Evolutionary conservation across 2,329 filamentous ascomycete species (phyloP), one percentile per base, ranked within the genome.

Genomic region (Hortaea werneckii): DNA sequence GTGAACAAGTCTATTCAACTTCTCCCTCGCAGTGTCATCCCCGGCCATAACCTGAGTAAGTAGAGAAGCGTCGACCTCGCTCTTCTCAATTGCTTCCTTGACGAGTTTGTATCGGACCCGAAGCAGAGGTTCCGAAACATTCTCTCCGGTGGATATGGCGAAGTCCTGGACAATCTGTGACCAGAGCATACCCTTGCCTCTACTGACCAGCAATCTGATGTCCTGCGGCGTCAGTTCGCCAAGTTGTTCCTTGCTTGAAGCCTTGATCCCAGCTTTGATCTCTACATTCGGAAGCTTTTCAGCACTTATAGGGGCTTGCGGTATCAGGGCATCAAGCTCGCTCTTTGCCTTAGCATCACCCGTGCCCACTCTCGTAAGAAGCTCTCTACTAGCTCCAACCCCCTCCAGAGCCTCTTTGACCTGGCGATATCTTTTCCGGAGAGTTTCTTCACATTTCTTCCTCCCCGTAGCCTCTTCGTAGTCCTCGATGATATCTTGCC

Each of bases 1-100:
- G 11, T 39, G 35, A n/a, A 44, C 35, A 7, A 46, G n/a, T 10
- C 20, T 12, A 35, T 56, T 55, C 41, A 55, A 32, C 28, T 46
- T 29, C n/a, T 29, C 26, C 12, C 29, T 28, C 3, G 51, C 51
- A 2, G 46, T 50, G 12, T 43, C 40, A n/a, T 51, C 45, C 7
- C 43, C 46, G 7, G 42, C 47, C 4, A 34, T 41, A 26, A 44
- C 43, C 5, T 29, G 32, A 20, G 28, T 32, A 3, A 47, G 37
- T 32, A 50, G 7, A n/a, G 29, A 26, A 7, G 38, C 27, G 30
- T 37, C 34, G 4, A 43, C 41, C 12, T 32, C 41, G 7, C 5
- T n/a, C 6, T 9, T 5, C n/a, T 30, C 44, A 41, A 48, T n/a
- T 9, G 46, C 46, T 5, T 29, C 37, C 13, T 41, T 51, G 29